Percentiles rank a stretch among this genome's conserved stretches.
Evolutionary conservation across 495 filamentous ascomycete species (phyloP).

Genomic region (Xylaria castorea): DNA sequence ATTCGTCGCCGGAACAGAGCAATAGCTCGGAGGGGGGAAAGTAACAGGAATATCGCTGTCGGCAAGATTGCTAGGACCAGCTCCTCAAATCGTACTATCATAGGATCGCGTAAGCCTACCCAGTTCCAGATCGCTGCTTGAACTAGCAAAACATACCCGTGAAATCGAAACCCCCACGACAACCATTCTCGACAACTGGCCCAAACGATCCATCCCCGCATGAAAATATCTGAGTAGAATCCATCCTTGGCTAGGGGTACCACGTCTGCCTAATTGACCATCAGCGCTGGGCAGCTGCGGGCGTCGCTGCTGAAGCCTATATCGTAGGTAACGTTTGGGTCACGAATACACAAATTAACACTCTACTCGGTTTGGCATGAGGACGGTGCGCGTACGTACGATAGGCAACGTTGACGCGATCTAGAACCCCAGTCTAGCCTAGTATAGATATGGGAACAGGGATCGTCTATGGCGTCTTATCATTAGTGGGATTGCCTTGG

Average conservation of each 20-base stretch:
- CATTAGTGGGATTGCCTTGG: neutral
- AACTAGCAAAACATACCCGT: constrained; percentile 39
- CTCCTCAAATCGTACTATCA: constrained; percentile 60
- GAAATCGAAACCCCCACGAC: constrained; percentile 60
- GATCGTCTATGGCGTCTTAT: neutral
- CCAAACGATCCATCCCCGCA: constrained; percentile 35
- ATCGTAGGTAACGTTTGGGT: neutral
- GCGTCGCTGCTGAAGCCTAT: neutral
- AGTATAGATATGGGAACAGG: constrained; percentile 4
- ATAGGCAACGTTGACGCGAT: neutral
- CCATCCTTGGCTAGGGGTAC: neutral
- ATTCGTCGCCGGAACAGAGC: constrained; percentile 20
- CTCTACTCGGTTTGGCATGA: neutral
- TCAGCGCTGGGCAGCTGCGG: neutral
- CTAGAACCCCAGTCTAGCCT: neutral
- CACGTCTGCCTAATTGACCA: neutral
- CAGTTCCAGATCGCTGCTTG: neutral
- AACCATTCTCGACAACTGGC: constrained; percentile 36
- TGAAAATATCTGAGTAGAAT: neutral
- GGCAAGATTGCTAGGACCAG: constrained; percentile 58
- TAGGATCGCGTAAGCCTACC: neutral
- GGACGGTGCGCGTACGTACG: neutral
- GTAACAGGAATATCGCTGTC: constrained; percentile 51
- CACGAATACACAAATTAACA: neutral
- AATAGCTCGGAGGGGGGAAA: constrained; percentile 50